These are phyloP conservation scores for Penicillium sp. DNA, from an alignment of 2,329 filamentous ascomycete species.

Conservation along the genomic window DNA sequence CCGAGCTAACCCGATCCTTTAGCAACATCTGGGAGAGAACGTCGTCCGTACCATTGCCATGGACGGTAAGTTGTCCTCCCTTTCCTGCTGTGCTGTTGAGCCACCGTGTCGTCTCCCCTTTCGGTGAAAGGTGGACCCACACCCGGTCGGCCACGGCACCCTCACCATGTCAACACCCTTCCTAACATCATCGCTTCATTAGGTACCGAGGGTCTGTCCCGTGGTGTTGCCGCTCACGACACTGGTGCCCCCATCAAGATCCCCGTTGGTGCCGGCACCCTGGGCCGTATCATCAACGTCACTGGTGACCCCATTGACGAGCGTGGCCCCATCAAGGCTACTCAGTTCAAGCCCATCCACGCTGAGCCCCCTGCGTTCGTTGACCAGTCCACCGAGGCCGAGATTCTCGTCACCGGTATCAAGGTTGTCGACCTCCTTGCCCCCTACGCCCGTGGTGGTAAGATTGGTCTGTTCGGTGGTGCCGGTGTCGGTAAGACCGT, in stretches of 20 bases:
- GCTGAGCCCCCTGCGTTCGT: constrained; percentile 85
- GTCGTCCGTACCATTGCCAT: constrained; percentile 99
- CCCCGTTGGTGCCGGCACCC: constrained; percentile 85
- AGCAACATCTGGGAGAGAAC: constrained; percentile 99
- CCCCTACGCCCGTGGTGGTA: constrained; percentile 99
- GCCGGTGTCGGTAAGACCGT: constrained; percentile 99
- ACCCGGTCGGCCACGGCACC: constrained; percentile 10
- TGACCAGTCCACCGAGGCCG: constrained; percentile 92
- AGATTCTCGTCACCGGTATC: constrained; percentile 98
- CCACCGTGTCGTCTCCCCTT: constrained; percentile 22
- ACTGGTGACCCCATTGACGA: constrained; percentile 99
- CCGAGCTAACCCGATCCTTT: constrained; percentile 23
- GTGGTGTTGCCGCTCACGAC: constrained; percentile 77
- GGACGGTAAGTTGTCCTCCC: constrained; percentile 68
- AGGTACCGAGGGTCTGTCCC: constrained; percentile 99
- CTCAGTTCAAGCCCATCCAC: constrained; percentile 86
- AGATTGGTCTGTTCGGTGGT: constrained; percentile 99
- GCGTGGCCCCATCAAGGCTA: constrained; percentile 93
- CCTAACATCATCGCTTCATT: constrained; percentile 18
- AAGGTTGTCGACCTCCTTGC: constrained; percentile 99
- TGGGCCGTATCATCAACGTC: constrained; percentile 99
- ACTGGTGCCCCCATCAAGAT: constrained; percentile 95
- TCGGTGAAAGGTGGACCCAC: constrained; percentile 18
- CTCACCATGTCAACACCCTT: constrained; percentile 3
- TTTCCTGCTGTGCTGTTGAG: constrained; percentile 10